phyloP scores from a whole-genome alignment of 129 eudicot species.

The Tanacetum coccineum region DNA sequence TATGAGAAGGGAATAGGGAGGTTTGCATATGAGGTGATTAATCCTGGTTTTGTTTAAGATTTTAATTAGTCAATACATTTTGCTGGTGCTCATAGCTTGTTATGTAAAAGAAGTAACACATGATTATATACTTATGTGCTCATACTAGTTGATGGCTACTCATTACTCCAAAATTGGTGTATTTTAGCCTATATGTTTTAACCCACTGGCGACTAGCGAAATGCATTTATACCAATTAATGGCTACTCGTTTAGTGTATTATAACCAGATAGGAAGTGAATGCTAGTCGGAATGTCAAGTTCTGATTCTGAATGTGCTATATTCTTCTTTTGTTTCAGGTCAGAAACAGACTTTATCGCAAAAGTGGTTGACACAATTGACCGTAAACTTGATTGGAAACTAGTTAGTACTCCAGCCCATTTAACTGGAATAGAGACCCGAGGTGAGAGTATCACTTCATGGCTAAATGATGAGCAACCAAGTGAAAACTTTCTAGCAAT shows the following conservation, averaged over 20 bases:
- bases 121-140: too few relatives aligned
- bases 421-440: constrained; percentile 14
- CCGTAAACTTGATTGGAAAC: not conserved
- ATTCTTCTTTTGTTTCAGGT: constrained; percentile 9
- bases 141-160: too few relatives aligned
- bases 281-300: not conserved
- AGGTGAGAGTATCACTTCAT: constrained; percentile 3
- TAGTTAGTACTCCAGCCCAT: not conserved
- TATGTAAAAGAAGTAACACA: too few relatives aligned
- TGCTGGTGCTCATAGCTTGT: too few relatives aligned
- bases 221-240: too few relatives aligned
- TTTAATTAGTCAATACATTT: too few relatives aligned
- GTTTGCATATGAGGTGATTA: too few relatives aligned
- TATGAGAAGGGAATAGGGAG: too few relatives aligned
- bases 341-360: constrained; percentile 5
- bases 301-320: not conserved
- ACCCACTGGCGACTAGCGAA: too few relatives aligned
- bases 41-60: too few relatives aligned
- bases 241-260: not conserved
- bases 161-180: too few relatives aligned
- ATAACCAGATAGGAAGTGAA: not conserved
- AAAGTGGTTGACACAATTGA: constrained; percentile 6
- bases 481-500: constrained; percentile 7
- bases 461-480: constrained; percentile 1
- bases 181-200: too few relatives aligned